These are phyloP conservation scores for Trichophyton schoenleinii DNA, from an alignment of 2,329 filamentous ascomycete genomes.

Conservation along the genomic window DNA sequence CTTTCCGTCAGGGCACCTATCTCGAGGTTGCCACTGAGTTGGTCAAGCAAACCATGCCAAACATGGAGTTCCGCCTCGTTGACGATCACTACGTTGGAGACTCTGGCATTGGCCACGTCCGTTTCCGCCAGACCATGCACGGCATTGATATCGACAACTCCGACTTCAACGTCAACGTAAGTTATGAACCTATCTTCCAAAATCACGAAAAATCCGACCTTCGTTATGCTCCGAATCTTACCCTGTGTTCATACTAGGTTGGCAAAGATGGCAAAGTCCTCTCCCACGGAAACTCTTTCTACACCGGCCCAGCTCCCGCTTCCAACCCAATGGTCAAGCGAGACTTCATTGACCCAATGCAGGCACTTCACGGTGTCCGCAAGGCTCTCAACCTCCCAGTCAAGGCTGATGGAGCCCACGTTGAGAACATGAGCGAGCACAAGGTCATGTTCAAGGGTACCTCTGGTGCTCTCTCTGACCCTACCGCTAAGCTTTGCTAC, in stretches of 20 bases:
- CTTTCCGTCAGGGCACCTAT: slow-evolving; percentile 4
- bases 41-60: slow-evolving; percentile 8
- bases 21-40: slow-evolving; percentile 10
- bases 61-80: slow-evolving; percentile 8
- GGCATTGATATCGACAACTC: slow-evolving; percentile 12
- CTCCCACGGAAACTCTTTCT: slow-evolving; percentile 12
- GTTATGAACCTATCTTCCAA: neutral
- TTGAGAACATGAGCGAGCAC: slow-evolving; percentile 5
- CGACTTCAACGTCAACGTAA: slow-evolving; percentile 13
- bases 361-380: slow-evolving; percentile 7
- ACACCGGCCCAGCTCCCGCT: slow-evolving; percentile 8
- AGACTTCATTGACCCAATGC: slow-evolving; percentile 9
- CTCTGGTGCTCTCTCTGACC: slow-evolving; percentile 10
- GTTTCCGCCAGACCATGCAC: slow-evolving; percentile 11
- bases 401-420: slow-evolving; percentile 7
- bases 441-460: slow-evolving; percentile 11
- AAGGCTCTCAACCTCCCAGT: slow-evolving; percentile 9
- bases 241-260: neutral
- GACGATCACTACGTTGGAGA: slow-evolving; percentile 12
- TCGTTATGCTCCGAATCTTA: neutral
- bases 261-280: slow-evolving; percentile 10
- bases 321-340: slow-evolving; percentile 6
- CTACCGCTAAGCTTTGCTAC: slow-evolving; percentile 10
- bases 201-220: neutral
- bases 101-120: slow-evolving; percentile 10